Conservation (phyloP, 306 rosid genomes). For the Hippophae rhamnoides region DNA sequence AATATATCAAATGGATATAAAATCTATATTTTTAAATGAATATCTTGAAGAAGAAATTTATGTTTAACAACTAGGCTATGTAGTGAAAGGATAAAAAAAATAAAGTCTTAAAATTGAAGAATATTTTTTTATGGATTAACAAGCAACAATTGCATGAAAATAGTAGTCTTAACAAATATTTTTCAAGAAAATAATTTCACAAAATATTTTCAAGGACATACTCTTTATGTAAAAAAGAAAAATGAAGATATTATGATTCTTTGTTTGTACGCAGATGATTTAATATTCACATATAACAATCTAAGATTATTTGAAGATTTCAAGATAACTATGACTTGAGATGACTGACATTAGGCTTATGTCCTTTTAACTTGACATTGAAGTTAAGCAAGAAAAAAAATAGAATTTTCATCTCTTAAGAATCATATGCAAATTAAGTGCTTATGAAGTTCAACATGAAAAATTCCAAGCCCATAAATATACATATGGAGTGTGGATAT, state of each 20-base stretch:
- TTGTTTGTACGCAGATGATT: neutral
- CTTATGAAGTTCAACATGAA: neutral
- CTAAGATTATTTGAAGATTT: too few species aligned
- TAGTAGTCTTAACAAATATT: too few species aligned
- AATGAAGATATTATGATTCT: neutral
- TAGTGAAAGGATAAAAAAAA: neutral
- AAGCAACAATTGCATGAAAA: neutral
- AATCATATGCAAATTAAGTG: neutral
- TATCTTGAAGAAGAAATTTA: neutral
- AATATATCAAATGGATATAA: too few species aligned
- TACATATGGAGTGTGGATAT: neutral
- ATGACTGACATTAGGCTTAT: neutral
- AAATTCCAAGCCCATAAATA: neutral
- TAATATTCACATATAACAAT: neutral
- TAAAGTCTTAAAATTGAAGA: neutral
- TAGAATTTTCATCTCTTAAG: neutral
- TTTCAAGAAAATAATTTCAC: neutral
- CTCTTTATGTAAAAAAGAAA: neutral
- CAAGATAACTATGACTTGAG: neutral
- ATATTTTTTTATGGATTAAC: neutral
- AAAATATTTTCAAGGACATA: neutral
- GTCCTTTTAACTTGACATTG: neutral
- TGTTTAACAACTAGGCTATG: neutral
- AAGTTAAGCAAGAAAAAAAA: neutral
- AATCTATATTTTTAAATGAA: neutral